Conservation (phyloP, 768 basidiomycete species). For the Rickenella mellea region DNA sequence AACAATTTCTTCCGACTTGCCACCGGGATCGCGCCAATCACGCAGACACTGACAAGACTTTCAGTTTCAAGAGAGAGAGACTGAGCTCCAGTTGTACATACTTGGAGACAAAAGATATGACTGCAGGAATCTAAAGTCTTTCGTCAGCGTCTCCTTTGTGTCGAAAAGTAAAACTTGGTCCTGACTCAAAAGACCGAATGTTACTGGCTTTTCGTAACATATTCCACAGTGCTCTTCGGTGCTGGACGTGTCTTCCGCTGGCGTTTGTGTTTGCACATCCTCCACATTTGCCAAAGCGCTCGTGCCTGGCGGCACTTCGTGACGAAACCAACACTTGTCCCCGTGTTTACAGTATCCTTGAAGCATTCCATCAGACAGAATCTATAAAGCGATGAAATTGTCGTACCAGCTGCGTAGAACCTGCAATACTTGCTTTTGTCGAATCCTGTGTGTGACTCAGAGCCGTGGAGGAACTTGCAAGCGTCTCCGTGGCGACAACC, state of each 20-base stretch:
- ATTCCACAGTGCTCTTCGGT: conserved; percentile 60
- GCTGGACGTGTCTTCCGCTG: conserved; percentile 36
- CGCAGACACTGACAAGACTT: conserved; percentile 52
- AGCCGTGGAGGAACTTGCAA: conserved; percentile 74
- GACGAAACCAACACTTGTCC: conserved; percentile 68
- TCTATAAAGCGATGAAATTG: not conserved
- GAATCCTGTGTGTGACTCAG: conserved; percentile 47
- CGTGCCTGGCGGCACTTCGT: conserved; percentile 19
- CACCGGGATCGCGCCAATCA: conserved; percentile 60
- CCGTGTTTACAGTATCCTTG: conserved; percentile 66
- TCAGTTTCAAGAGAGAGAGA: conserved; percentile 5
- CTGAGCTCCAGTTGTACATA: conserved; percentile 21
- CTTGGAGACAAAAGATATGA: conserved; percentile 70
- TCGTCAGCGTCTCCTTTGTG: not conserved
- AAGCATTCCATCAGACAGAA: not conserved
- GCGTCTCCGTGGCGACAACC: conserved; percentile 61
- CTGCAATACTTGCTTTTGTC: conserved; percentile 64
- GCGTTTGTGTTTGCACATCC: conserved; percentile 13
- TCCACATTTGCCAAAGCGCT: not conserved
- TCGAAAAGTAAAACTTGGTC: not conserved
- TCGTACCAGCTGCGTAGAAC: conserved; percentile 51
- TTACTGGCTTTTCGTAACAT: conserved; percentile 63
- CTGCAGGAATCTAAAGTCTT: conserved; percentile 53
- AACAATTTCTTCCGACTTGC: conserved; percentile 40
- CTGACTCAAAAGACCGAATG: conserved; percentile 62